phyloP scores from a whole-genome alignment of 768 basidiomycete species.

The Tricholoma terreum region DNA sequence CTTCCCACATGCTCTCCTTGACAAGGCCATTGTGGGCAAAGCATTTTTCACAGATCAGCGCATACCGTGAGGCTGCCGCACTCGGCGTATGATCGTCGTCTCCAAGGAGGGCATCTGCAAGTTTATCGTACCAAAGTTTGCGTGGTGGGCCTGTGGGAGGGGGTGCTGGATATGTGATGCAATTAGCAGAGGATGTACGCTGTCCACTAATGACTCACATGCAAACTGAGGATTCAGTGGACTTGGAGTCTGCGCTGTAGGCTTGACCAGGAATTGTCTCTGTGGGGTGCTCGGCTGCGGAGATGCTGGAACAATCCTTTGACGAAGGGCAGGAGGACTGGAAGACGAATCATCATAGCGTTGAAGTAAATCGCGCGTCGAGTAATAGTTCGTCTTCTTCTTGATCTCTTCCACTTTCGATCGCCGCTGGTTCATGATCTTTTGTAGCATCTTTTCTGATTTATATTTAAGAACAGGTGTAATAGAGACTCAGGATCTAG shows the following conservation, averaged over 20 bases:
- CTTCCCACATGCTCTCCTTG: conserved; percentile 76
- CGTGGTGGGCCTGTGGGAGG: conserved; percentile 46
- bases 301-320: conserved; percentile 28
- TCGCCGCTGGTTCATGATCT: conserved; percentile 73
- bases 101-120: conserved; percentile 84
- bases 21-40: conserved; percentile 88
- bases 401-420: conserved; percentile 93
- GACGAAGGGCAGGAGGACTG: conserved; percentile 43
- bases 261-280: conserved; percentile 18
- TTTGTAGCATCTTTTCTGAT: conserved; percentile 76
- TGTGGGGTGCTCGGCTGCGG: conserved; percentile 21
- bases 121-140: conserved; percentile 83
- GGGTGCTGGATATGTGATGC: conserved; percentile 10
- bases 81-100: conserved; percentile 56
- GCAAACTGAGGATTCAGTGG: conserved; percentile 3
- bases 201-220: conserved; percentile 4
- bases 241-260: conserved; percentile 6
- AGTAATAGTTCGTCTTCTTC: conserved; percentile 95
- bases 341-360: conserved; percentile 70
- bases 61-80: conserved; percentile 59
- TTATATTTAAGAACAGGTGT: background rate
- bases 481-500: background rate
- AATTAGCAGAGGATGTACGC: background rate
- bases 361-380: conserved; percentile 85
- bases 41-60: conserved; percentile 85